phyloP scores from a whole-genome alignment of 345 rosid genomes.

The Streptanthus diversifolius region DNA sequence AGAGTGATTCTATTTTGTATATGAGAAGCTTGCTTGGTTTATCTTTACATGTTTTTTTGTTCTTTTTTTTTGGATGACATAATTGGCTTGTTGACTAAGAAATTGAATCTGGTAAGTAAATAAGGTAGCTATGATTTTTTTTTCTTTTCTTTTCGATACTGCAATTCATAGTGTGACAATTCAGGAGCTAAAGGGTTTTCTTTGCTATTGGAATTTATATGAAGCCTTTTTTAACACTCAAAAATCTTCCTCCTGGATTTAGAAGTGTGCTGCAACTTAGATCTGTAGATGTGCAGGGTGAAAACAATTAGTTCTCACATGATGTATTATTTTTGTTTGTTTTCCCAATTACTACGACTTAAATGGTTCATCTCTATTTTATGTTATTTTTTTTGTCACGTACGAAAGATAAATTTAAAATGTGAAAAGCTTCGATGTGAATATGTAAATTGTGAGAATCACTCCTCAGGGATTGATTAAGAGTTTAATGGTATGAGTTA shows the following conservation, averaged over 20 bases:
- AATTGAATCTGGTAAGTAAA: slow-evolving; percentile 14
- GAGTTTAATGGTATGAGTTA: no score
- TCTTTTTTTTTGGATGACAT: slow-evolving; percentile 29
- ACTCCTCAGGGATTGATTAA: no score
- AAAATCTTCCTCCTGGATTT: no score
- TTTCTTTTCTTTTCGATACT: no score
- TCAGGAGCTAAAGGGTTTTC: no score
- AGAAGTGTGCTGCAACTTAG: not conserved
- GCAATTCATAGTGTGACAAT: no score
- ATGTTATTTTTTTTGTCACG: no score
- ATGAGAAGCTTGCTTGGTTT: slow-evolving; percentile 28
- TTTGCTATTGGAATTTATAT: no score
- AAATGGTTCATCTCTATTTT: not conserved
- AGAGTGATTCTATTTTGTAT: slow-evolving; percentile 13
- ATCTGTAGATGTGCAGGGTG: not conserved
- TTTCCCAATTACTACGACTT: not conserved
- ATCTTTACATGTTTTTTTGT: slow-evolving; percentile 10
- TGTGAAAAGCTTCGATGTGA: no score
- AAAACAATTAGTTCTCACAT: not conserved
- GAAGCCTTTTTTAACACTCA: no score
- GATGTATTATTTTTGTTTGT: not conserved
- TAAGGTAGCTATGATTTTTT: slow-evolving; percentile 8
- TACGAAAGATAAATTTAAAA: no score
- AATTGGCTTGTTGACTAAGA: slow-evolving; percentile 41
- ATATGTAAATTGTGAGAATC: not conserved